phyloP scores from a whole-genome alignment of 768 basidiomycete genomes.

The Mycena haematopus region DNA sequence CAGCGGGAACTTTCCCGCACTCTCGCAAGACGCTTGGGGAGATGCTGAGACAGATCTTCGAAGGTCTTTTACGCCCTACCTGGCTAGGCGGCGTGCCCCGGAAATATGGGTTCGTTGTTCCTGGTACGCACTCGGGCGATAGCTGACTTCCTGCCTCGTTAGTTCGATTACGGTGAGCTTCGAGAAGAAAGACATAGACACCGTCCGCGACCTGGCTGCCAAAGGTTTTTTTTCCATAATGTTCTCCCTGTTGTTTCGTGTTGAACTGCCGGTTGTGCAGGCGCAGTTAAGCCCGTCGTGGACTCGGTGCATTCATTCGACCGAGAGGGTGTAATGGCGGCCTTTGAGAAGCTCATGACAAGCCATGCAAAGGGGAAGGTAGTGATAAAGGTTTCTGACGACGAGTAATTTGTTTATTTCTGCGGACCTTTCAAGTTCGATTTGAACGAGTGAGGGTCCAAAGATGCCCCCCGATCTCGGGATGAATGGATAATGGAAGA shows the following conservation, averaged over 20 bases:
- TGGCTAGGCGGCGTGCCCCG: conserved; percentile 62
- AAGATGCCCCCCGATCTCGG: too few species aligned
- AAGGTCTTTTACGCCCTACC: conserved; percentile 44
- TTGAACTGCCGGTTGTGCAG: conserved; percentile 27
- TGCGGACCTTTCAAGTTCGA: too few species aligned
- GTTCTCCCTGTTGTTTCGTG: neutral
- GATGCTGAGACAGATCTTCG: conserved; percentile 40
- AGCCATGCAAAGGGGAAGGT: conserved; percentile 60
- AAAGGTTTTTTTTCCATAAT: conserved; percentile 1
- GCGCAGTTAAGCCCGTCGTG: conserved; percentile 50
- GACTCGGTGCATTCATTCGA: conserved; percentile 54
- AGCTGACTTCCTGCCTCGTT: neutral
- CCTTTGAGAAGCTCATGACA: conserved; percentile 58
- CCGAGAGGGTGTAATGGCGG: conserved; percentile 48
- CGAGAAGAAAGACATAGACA: conserved; percentile 11
- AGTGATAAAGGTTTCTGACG: conserved; percentile 47
- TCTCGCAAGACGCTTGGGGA: conserved; percentile 41
- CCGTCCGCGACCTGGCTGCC: conserved; percentile 3
- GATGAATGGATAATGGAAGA: too few species aligned
- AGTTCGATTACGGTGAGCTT: neutral
- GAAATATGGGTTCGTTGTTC: conserved; percentile 49
- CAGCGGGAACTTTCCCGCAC: conserved; percentile 55
- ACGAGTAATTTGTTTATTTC: conserved; percentile 14
- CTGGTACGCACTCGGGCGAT: neutral
- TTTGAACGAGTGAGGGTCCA: too few species aligned